A percentile compares a stretch with the other conserved stretches of the same genome.
These are phyloP conservation scores for Podosphaera fusca DNA, from an alignment of 2,329 filamentous ascomycete species.

Conservation along the genomic window DNA sequence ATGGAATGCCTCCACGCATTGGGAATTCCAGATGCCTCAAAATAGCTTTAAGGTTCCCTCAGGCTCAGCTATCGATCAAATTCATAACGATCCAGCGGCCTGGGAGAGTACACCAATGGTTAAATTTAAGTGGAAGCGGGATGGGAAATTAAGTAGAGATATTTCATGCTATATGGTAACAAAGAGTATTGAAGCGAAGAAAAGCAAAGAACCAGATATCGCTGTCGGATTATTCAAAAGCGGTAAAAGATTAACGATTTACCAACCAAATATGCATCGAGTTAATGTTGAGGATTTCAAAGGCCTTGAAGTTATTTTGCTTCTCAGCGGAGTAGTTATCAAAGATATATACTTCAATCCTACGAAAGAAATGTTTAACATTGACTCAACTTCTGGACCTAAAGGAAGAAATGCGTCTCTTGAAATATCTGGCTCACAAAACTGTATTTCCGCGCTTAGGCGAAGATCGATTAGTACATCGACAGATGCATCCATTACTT, in stretches of 20 bases:
- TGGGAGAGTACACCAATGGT: constrained; percentile 45
- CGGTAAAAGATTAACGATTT: constrained; percentile 52
- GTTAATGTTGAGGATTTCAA: constrained; percentile 89
- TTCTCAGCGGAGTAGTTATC: constrained; percentile 39
- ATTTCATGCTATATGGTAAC: constrained; percentile 75
- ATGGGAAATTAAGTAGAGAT: constrained; percentile 66
- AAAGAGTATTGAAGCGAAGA: constrained; percentile 47
- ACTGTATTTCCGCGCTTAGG: constrained; percentile 9
- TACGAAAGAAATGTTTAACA: constrained; percentile 57
- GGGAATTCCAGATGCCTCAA: constrained; percentile 84
- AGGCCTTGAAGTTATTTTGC: constrained; percentile 64
- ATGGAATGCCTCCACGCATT: constrained; percentile 60
- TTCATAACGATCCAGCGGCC: constrained; percentile 28
- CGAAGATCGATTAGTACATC: constrained; percentile 9
- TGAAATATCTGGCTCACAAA: constrained; percentile 8
- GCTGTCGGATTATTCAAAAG: constrained; percentile 71
- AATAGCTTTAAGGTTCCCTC: constrained; percentile 66
- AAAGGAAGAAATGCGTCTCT: constrained; percentile 14
- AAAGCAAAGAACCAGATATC: constrained; percentile 83
- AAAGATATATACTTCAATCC: constrained; percentile 41
- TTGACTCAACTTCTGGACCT: constrained; percentile 21
- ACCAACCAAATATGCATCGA: constrained; percentile 76
- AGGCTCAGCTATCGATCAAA: constrained; percentile 52
- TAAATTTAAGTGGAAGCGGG: constrained; percentile 72
- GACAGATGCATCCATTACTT: constrained; percentile 3